Base-by-base conservation (phyloP, 129 eudicot genomes). In the Artemisia tridentata region DNA sequence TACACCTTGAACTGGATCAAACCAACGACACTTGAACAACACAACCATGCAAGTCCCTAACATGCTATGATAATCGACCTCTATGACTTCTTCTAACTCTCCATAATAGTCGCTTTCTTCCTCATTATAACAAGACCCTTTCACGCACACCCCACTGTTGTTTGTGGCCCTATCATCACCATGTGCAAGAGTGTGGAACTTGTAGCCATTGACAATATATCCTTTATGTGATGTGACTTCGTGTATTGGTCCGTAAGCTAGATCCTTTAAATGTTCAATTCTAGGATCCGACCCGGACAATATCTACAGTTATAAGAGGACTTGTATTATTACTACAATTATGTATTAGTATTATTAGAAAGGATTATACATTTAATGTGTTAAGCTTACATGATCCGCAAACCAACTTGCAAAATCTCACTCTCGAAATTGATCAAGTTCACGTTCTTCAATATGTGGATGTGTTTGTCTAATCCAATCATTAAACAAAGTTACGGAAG, bases 181-280 rank as follows among this genome's bases (percentile, higher is more conserved):
- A 11, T 59, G 38, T 59, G 23, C 25, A 21, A 20, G 11, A 20
- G 43, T 59, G 38, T 61, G 66, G 10, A 61, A 61, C 66, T 61
- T 61, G 17, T 61, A 61, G 15, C 66, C 66, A 61, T 61, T 61
- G 45, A 61, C 46, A 61, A 61, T 25, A 14, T 61, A 61, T 2
- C 66, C 47, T 0, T 61, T 61, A 61, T 61, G 66, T 29, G 17
- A 25, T 15, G 4, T 11, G 15, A 29, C 66, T 3, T 61, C 0
- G 3, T 5, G 18, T 1, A 27, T 0, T 14, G 66, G 19, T 11
- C 46, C 20, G 3, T 4, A 14, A 25, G 20, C 66, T 11, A 61
- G 9, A 3, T 15, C 18, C 31, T 31, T 27, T 10, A 61, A 15
- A 61, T 61, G 46, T 11, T 61, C 19, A 15, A 4, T 27, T 10